Evolutionary conservation across 2,329 filamentous ascomycete genomes (phyloP), one percentile per base, ranked within the genome.

Genomic region (Alternaria sp.): DNA sequence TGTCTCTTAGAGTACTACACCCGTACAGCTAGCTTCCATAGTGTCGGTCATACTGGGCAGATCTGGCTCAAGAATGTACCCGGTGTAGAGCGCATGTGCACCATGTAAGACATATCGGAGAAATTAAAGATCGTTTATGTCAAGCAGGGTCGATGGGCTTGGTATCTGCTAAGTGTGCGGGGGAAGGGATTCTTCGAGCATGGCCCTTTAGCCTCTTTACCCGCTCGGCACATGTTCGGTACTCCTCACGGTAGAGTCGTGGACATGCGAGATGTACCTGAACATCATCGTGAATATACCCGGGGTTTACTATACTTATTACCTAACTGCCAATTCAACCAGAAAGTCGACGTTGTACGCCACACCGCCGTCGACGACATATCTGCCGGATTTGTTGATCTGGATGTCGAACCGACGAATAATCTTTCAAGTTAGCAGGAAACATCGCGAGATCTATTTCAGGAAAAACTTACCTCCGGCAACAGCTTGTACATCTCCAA

Each of bases 401-500:
- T 75, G 67, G 15, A 79, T 61, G 55, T 79, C 67, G 55, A 78
- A 78, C 1, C 65, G 66, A 28, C 75, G 69, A 10, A 78, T 61
- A 37, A 72, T 73, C 75, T 76, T 18, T 8, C 12, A 6, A 26
- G 18, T 63, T 30, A 64, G 54, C 23, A 49, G 21, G 14, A 4
- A 33, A 15, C 37, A 51, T 12, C 6, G 3, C 20, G 6, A 21
- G 21, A 43, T 3, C 5, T 15, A 7, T 26, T 59, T 8, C 25
- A 18, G 12, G 10, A 9, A 14, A 15, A 30, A 69, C 71, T 75
- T 43, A 78, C 75, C 73, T 78, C 71, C n/a, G 75, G 75, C 26
- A 78, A 58, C n/a, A 77, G 26, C 63, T 78, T 78, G 33, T 71
- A 71, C 61, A 76, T 60, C 60, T 78, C 75, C 70, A 78, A 68